Base-by-base conservation (phyloP, 139 green algal genomes). In the Eudorina sp. region DNA sequence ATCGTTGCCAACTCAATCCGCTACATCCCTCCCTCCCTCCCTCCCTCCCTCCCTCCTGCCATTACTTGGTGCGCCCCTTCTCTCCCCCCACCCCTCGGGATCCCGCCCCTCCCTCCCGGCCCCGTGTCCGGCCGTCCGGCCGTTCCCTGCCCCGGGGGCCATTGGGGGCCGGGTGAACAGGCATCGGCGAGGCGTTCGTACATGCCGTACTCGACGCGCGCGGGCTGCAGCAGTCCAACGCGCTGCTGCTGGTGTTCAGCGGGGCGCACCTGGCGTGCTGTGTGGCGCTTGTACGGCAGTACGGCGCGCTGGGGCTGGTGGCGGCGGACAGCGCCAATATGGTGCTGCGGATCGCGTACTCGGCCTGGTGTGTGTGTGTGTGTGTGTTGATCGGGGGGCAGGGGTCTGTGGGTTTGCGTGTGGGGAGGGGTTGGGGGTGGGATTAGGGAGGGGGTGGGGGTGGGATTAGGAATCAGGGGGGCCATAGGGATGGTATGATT, bases 111-210 rank as follows among this genome's bases (percentile, higher is more conserved):
- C n/a, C n/a, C n/a, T n/a, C n/a, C n/a, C n/a, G n/a, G n/a, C n/a
- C n/a, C n/a, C n/a, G n/a, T n/a, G n/a, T n/a, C n/a, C n/a, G n/a
- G n/a, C n/a, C n/a, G n/a, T n/a, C n/a, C n/a, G n/a, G n/a, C n/a
- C n/a, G n/a, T n/a, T n/a, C n/a, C n/a, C n/a, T n/a, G n/a, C n/a
- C n/a, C n/a, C n/a, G n/a, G n/a, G n/a, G n/a, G n/a, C n/a, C n/a
- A n/a, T n/a, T n/a, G n/a, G n/a, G n/a, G n/a, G n/a, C n/a, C n/a
- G n/a, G n/a, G n/a, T n/a, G n/a, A n/a, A 23, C 86, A 95, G 96
- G 96, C 60, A 94, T 97, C 72, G 91, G 93, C 18, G 97, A 99
- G 86, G 94, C 96, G 0, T 99, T 97, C 78, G 89, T 97, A 58
- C 96, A 99, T 77, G 96, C 94, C 2, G 91, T 91, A 91, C 93